Evolutionary conservation across 352 stramenopile genomes (phyloP), one percentile per base, ranked within the genome.

Genomic region (Blastocystis sp.): DNA sequence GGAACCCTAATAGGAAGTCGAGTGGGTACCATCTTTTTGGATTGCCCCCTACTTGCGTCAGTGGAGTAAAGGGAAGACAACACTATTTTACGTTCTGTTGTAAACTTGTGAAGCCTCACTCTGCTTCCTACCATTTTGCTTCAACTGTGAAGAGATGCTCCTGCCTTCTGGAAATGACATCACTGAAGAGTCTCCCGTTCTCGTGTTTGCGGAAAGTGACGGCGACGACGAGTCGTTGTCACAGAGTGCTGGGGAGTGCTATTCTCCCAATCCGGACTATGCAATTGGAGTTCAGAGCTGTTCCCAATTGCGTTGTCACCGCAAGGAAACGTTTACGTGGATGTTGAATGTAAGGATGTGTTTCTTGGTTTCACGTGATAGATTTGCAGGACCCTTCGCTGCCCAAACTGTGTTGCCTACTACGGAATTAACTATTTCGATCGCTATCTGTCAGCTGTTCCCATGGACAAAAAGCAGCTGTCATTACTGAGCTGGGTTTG

Each of bases 371-470:
- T 27, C 18, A 53, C 9, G 44, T 21, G 29, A 11, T 67, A 67
- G 57, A 67, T 67, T 16, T 42, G 57, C 57, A 42, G 21, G 38
- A 24, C 24, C 7, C 29, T n/a, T 6, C 57, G 32, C 38, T 67
- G 11, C 6, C 24, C 57, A 42, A 34, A 6, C n/a, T 34, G 32
- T 67, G 57, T 67, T 7, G 57, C 57, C 57, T 67, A 38, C 24
- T 42, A 34, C 32, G 57, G 57, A 21, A 67, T 67, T 16, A 67
- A 67, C 57, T 67, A 67, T 42, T 67, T 44, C 32, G 57, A 67
- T 16, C 57, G 57, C 38, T 67, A 67, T 38, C 57, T 67, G 8
- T 67, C 57, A 38, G 14, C 7, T 4, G 32, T 2, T 34, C 14
- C 32, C 21, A 32, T 67, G 4, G 57, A 67, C 38, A 67, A 14